Evolutionary conservation across 306 rosid genomes (phyloP).

Genomic region (Lotus japonicus): DNA sequence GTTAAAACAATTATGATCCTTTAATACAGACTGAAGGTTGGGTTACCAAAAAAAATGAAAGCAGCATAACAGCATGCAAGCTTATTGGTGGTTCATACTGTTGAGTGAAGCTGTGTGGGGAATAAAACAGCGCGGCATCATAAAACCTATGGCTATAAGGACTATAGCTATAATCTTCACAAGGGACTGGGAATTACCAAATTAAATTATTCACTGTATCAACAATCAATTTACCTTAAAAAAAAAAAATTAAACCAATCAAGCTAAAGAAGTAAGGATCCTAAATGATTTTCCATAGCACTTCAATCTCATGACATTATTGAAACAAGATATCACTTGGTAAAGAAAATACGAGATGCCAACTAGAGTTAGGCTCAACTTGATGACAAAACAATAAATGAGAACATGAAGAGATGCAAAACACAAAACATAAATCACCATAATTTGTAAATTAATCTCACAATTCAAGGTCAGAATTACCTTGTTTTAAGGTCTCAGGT

Average conservation of each 20-base stretch:
- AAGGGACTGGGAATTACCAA: neutral
- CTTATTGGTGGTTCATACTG: neutral
- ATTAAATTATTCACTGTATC: neutral
- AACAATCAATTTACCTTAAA: no score
- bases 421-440: slow-evolving; percentile 11
- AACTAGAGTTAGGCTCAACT: slow-evolving; percentile 9
- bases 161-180: neutral
- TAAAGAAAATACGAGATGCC: neutral
- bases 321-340: neutral
- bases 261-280: slow-evolving; percentile 2
- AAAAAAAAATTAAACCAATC: no score
- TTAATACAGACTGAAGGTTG: neutral
- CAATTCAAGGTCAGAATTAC: neutral
- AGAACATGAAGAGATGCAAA: neutral
- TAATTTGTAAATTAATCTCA: slow-evolving; percentile 7
- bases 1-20: neutral
- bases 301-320: neutral
- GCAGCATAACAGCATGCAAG: neutral
- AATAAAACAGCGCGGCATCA: neutral
- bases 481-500: neutral
- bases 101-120: neutral
- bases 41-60: neutral
- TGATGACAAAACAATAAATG: neutral
- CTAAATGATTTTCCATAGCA: neutral
- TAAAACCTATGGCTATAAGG: neutral